phyloP scores from a whole-genome alignment of 139 green algal genomes.

The Diplosphaera chodatii region DNA sequence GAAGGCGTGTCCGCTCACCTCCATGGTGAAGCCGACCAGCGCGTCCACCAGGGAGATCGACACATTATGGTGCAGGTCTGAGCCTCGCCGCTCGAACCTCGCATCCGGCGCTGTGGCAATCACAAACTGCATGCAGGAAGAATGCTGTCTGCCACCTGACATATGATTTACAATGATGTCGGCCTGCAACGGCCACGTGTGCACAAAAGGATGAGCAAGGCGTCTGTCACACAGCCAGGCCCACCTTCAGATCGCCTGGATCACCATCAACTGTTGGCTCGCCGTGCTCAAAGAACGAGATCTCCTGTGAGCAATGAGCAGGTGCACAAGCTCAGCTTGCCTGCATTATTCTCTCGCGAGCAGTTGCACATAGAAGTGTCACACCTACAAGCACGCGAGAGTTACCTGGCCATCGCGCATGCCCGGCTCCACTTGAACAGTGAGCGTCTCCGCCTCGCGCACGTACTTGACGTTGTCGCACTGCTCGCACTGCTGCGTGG shows the following conservation, averaged over 20 bases:
- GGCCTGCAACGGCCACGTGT: no score
- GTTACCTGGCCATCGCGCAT: constrained; percentile 71
- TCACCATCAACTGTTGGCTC: constrained; percentile 93
- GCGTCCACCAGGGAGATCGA: constrained; percentile 84
- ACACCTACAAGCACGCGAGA: no score
- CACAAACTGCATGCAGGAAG: constrained; percentile 37
- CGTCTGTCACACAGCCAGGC: no score
- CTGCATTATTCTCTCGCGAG: no score
- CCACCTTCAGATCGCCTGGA: constrained; percentile 83
- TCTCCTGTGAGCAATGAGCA: no score
- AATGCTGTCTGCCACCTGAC: no score
- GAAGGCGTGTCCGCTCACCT: no score
- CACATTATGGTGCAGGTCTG: constrained; percentile 57
- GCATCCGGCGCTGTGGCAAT: constrained; percentile 36
- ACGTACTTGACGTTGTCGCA: constrained; percentile 86
- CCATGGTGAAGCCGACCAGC: constrained; percentile 70
- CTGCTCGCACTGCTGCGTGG: constrained; percentile 80
- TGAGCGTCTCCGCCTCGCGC: constrained; percentile 68
- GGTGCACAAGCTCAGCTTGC: no score
- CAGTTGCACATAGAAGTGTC: no score
- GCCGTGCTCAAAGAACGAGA: constrained; percentile 92
- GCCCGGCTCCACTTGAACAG: constrained; percentile 88
- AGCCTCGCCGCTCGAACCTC: constrained; percentile 48
- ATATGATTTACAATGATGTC: no score
- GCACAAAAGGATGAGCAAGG: no score